Percentiles rank a stretch among this genome's conserved stretches.
Evolutionary conservation across 306 rosid genomes (phyloP).

Genomic region (Vigna mungo): DNA sequence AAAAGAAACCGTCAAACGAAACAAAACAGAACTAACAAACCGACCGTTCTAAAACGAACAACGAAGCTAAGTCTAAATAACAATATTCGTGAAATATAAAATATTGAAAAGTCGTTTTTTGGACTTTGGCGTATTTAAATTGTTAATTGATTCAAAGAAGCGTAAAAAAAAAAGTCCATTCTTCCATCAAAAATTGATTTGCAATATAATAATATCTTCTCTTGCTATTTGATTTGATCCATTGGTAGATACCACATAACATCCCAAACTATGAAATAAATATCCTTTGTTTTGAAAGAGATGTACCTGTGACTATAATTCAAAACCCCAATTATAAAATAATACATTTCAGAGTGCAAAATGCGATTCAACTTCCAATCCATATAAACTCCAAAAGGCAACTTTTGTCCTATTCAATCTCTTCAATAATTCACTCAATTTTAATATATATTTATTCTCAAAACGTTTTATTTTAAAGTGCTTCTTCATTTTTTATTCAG

Average conservation of each 20-base stretch:
- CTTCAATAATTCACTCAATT: too few species aligned
- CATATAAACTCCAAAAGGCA: constrained; percentile 16
- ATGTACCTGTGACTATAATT: neutral
- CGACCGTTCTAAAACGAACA: too few species aligned
- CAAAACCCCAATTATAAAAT: neutral
- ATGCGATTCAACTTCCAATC: neutral
- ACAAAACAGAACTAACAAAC: too few species aligned
- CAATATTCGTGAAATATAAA: neutral
- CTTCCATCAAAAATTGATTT: neutral
- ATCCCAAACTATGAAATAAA: neutral
- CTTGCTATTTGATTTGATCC: too few species aligned
- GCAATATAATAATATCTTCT: neutral
- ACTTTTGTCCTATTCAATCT: constrained; percentile 5
- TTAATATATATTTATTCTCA: too few species aligned
- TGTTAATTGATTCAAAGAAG: neutral
- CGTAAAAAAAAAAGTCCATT: neutral
- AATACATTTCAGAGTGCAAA: neutral
- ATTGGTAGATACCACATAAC: too few species aligned
- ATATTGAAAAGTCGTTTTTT: constrained; percentile 19
- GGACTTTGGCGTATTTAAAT: neutral
- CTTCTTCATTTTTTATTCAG: too few species aligned
- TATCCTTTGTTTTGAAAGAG: neutral
- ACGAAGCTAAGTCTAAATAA: too few species aligned
- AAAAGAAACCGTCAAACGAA: too few species aligned
- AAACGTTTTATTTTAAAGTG: too few species aligned